These are phyloP conservation scores for Diaporthe vexans DNA, from an alignment of 2,329 filamentous ascomycete species.

Conservation along the genomic window DNA sequence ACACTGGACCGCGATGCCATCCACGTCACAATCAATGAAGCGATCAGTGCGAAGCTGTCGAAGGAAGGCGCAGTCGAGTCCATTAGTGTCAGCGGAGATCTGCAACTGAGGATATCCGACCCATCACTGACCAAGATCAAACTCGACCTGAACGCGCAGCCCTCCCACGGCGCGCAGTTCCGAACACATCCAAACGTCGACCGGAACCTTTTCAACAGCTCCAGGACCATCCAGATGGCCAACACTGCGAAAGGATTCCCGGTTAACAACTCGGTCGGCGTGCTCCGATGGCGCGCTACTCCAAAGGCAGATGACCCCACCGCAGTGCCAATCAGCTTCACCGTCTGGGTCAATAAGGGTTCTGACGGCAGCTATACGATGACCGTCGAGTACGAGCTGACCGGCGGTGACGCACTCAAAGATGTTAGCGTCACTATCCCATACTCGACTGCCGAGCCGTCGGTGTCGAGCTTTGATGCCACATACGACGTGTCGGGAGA, in stretches of 20 bases:
- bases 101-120: constrained; percentile 92
- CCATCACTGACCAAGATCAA: constrained; percentile 92
- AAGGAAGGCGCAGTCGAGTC: constrained; percentile 90
- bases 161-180: constrained; percentile 89
- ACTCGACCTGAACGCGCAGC: constrained; percentile 81
- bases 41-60: constrained; percentile 90
- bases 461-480: constrained; percentile 93
- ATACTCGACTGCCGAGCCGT: constrained; percentile 86
- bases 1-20: constrained; percentile 86
- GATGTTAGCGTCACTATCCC: constrained; percentile 92
- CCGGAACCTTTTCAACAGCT: constrained; percentile 85
- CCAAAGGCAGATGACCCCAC: constrained; percentile 85
- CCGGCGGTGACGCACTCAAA: constrained; percentile 80
- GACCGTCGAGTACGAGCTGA: constrained; percentile 96
- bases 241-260: constrained; percentile 92
- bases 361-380: constrained; percentile 85
- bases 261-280: constrained; percentile 91
- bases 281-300: constrained; percentile 91
- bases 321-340: constrained; percentile 93
- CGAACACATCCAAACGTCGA: constrained; percentile 98
- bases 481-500: constrained; percentile 95
- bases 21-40: constrained; percentile 88
- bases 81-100: constrained; percentile 90
- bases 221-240: constrained; percentile 89
- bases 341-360: constrained; percentile 96